Base-by-base conservation (phyloP, 768 basidiomycete genomes). In the Mrakia gelida region DNA sequence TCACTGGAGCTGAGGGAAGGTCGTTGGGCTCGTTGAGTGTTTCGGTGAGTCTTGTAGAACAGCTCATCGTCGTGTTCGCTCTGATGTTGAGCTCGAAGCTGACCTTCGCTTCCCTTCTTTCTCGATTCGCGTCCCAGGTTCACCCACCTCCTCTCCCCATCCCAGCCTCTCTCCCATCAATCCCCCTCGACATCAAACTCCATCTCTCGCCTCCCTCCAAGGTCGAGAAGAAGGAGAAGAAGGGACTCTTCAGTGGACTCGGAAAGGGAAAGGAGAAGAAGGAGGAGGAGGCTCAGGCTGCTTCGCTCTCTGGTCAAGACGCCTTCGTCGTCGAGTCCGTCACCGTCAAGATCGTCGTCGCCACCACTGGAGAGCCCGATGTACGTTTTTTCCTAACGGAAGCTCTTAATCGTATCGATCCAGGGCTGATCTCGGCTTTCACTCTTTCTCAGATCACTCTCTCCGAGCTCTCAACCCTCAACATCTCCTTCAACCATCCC, bases 191-290 rank as follows among this genome's bases (percentile, higher is more conserved):
- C 23, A 41, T 70, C 67, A 43, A 41, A 18, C 38, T 70, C 13
- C 67, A 38, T 43, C 67, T 70, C 1, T 41, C 38, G 8, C 67
- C 73, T 38, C 73, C 73, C 23, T 30, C 30, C 9, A 73, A 73
- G 54, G 34, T 62, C 26, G 61, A 56, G 23, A 62, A 73, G 73
- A 73, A 56, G 41, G 52, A 73, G 73, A 73, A 59, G 32, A 73
- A 73, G 32, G 52, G 73, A 11, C 52, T 73, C 15, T 73, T 73
- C 21, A 56, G 67, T n/a, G 73, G 67, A 13, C 67, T 70, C 32
- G 73, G 73, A 1, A 73, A 73, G 54, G 71, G 71, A 8, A 73
- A 73, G 49, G 71, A 73, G 30, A 73, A 73, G 52, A 56, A 38
- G 54, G 73, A 73, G 73, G 73, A 73, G 52, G 52, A 73, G 21